Evolutionary conservation across 768 basidiomycete species (phyloP).

Genomic region (Roridomyces roridus): DNA sequence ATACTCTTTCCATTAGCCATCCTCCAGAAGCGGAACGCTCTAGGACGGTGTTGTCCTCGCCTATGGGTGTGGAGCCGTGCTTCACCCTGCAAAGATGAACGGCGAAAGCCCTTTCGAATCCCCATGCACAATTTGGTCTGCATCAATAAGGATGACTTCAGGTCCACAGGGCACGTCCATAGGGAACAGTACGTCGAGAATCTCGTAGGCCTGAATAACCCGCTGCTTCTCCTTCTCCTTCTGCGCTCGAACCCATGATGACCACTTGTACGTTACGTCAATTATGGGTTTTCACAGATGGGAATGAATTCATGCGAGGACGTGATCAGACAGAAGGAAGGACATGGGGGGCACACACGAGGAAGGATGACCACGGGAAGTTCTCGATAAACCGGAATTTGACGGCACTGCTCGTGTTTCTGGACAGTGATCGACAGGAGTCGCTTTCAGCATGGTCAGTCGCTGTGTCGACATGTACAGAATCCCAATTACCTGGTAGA

Average conservation of each 20-base stretch:
- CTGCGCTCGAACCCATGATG: constrained; percentile 95
- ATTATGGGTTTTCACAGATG: constrained; percentile 86
- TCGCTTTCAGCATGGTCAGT: constrained; percentile 56
- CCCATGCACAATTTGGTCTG: constrained; percentile 96
- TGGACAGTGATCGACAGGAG: constrained; percentile 97
- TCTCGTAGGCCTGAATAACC: constrained; percentile 99
- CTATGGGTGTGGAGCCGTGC: constrained; percentile 98
- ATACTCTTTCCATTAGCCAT: constrained; percentile 92
- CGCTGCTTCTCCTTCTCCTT: constrained; percentile 98
- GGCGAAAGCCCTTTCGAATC: constrained; percentile 96
- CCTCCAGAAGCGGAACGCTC: constrained; percentile 99
- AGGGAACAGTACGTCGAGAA: constrained; percentile 97
- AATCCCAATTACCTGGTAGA: constrained; percentile 80
- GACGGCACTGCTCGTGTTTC: constrained; percentile 92
- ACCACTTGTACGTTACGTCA: constrained; percentile 99
- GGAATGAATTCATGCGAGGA: constrained; percentile 86
- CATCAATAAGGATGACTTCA: constrained; percentile 99
- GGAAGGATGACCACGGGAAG: constrained; percentile 96
- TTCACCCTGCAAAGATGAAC: constrained; percentile 91
- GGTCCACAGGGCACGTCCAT: constrained; percentile 99
- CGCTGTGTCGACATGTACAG: background rate
- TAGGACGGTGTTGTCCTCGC: constrained; percentile 92
- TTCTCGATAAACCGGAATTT: constrained; percentile 99
- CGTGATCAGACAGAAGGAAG: background rate
- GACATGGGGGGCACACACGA: constrained; percentile 54